Evolutionary conservation across 345 rosid genomes (phyloP).

Genomic region (Crucihimalaya himalaica): DNA sequence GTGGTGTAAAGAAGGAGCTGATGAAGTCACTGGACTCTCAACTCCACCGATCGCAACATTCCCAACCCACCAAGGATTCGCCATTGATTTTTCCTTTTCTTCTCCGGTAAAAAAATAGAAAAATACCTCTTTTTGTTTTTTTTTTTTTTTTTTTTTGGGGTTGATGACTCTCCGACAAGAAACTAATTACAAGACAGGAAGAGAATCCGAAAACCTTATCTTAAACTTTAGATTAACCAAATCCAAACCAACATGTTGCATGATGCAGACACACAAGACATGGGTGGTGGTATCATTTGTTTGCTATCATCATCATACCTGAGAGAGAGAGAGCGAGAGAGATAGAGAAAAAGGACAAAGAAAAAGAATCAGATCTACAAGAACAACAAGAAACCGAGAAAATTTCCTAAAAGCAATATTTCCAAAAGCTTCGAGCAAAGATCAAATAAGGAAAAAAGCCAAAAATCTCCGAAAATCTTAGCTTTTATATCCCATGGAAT

Average conservation of each 20-base stretch:
- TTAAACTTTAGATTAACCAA: slow-evolving; percentile 35
- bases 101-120: not conserved
- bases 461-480: not conserved
- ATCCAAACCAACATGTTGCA: slow-evolving; percentile 43
- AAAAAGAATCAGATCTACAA: slow-evolving; percentile 35
- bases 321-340: not conserved
- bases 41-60: slow-evolving; percentile 67
- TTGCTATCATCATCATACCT: slow-evolving; percentile 34
- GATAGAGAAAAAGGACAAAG: not conserved
- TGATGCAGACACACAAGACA: slow-evolving; percentile 42
- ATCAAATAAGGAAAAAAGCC: slow-evolving; percentile 23
- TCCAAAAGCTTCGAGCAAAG: not conserved
- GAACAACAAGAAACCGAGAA: slow-evolving; percentile 16
- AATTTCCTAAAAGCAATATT: not conserved
- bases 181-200: slow-evolving; percentile 32
- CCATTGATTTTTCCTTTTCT: slow-evolving; percentile 47
- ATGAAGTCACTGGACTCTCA: slow-evolving; percentile 50
- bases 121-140: not conserved
- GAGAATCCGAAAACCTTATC: slow-evolving; percentile 42
- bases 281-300: slow-evolving; percentile 42
- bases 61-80: slow-evolving; percentile 89
- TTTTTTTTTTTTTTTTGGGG: not conserved
- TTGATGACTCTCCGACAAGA: slow-evolving; percentile 29
- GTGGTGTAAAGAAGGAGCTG: slow-evolving; percentile 53
- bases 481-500: slow-evolving; percentile 8